phyloP scores from a whole-genome alignment of 768 basidiomycete species.

The Botryobasidium botryosum region DNA sequence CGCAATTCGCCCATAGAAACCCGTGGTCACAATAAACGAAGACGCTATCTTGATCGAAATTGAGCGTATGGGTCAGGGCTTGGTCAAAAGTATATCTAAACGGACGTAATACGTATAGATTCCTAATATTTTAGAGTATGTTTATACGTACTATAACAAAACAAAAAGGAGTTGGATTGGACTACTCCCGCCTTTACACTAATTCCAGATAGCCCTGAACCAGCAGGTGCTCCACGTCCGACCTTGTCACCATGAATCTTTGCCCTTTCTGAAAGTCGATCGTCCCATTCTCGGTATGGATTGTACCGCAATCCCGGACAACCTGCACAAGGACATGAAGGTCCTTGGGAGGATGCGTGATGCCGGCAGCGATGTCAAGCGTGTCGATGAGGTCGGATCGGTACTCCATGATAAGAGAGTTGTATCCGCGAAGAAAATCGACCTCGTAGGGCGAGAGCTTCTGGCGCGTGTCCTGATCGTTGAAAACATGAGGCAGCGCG shows the following conservation, averaged over 20 bases:
- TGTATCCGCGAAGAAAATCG: conserved; percentile 72
- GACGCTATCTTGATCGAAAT: conserved; percentile 55
- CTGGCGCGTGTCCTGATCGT: conserved; percentile 44
- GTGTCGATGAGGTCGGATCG: conserved; percentile 70
- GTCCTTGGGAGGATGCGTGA: conserved; percentile 74
- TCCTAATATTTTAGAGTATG: no score
- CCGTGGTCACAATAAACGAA: conserved; percentile 48
- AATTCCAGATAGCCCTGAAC: conserved; percentile 88
- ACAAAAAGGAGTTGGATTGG: no score
- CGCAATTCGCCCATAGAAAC: conserved; percentile 27
- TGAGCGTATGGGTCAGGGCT: conserved; percentile 49
- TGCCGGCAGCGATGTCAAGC: conserved; percentile 64
- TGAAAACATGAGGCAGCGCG: conserved; percentile 67
- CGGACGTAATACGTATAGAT: no score
- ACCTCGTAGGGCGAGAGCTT: conserved; percentile 68
- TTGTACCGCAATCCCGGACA: conserved; percentile 74
- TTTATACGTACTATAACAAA: no score
- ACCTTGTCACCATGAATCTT: conserved; percentile 71
- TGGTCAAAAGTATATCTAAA: conserved; percentile 30
- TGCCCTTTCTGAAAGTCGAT: conserved; percentile 85
- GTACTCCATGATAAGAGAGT: conserved; percentile 64
- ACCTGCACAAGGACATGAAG: conserved; percentile 79
- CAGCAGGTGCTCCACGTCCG: conserved; percentile 87
- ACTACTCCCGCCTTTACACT: conserved; percentile 27
- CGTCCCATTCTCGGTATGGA: conserved; percentile 80